A percentile compares a stretch with the other conserved stretches of the same genome.
Conservation (phyloP, 1,139 yeast species). For the Pichia sp. region DNA sequence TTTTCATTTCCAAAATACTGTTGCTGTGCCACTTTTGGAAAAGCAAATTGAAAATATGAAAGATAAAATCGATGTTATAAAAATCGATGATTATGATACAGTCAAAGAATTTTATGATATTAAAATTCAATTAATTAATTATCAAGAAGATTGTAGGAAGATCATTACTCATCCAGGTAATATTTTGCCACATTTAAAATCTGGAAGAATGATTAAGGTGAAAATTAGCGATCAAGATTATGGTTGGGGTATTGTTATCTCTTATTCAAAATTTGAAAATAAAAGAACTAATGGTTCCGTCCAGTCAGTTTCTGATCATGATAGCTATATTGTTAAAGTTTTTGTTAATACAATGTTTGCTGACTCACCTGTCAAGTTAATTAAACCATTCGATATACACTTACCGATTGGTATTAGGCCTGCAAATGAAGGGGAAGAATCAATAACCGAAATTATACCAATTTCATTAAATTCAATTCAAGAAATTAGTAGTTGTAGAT, state of each 20-base stretch:
- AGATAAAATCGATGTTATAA: conserved; percentile 40
- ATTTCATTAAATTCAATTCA: conserved; percentile 73
- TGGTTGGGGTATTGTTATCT: conserved; percentile 93
- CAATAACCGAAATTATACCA: conserved; percentile 75
- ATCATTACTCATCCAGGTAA: conserved; percentile 92
- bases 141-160: conserved; percentile 71
- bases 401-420: conserved; percentile 89
- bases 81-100: conserved; percentile 65
- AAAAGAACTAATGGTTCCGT: conserved; percentile 48
- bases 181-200: conserved; percentile 72
- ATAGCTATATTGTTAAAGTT: conserved; percentile 81
- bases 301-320: conserved; percentile 64
- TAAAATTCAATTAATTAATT: conserved; percentile 60
- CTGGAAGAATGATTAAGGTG: conserved; percentile 79
- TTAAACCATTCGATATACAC: conserved; percentile 65
- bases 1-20: conserved; percentile 89
- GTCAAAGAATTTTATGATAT: conserved; percentile 80
- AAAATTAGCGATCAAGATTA: conserved; percentile 53
- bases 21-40: conserved; percentile 82
- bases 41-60: conserved; percentile 50
- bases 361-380: conserved; percentile 67
- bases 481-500: conserved; percentile 70
- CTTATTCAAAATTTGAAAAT: conserved; percentile 46
- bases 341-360: conserved; percentile 72
- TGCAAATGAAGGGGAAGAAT: conserved; percentile 60